These are phyloP conservation scores for Metschnikowia kofuensis DNA, from an alignment of 805 yeast genomes.

Conservation along the genomic window DNA sequence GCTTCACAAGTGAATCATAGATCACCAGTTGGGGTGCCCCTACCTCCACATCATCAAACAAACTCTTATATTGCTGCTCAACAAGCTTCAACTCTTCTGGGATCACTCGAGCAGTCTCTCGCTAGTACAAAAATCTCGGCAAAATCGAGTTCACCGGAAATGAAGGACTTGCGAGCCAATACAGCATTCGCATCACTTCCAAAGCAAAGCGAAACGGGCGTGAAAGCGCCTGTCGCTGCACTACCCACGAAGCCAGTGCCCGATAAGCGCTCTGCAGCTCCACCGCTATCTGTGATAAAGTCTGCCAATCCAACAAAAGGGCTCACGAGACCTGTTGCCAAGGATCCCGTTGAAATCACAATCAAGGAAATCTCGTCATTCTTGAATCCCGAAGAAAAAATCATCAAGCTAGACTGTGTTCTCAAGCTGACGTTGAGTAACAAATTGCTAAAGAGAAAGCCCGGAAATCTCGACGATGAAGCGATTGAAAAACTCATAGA, in stretches of 20 bases:
- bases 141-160: constrained; percentile 8
- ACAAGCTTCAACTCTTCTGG: constrained; percentile 8
- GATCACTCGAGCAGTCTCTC: constrained; percentile 12
- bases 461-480: constrained; percentile 23
- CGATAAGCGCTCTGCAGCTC: no score
- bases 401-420: constrained; percentile 38
- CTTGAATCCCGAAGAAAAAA: constrained; percentile 34
- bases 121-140: constrained; percentile 8
- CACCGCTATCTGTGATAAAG: no score
- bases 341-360: constrained; percentile 18
- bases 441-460: constrained; percentile 20
- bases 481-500: constrained; percentile 33
- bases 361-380: constrained; percentile 34
- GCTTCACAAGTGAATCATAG: no score
- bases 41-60: constrained; percentile 1
- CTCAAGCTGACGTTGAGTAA: constrained; percentile 35
- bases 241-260: no score
- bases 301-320: background rate
- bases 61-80: constrained; percentile 14
- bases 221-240: background rate
- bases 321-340: background rate
- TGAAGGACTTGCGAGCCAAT: constrained; percentile 16
- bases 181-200: constrained; percentile 21
- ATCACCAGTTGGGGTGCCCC: background rate
- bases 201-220: constrained; percentile 1